Base-by-base conservation (phyloP, 164 flowering plant genomes). In the Houttuynia cordata region DNA sequence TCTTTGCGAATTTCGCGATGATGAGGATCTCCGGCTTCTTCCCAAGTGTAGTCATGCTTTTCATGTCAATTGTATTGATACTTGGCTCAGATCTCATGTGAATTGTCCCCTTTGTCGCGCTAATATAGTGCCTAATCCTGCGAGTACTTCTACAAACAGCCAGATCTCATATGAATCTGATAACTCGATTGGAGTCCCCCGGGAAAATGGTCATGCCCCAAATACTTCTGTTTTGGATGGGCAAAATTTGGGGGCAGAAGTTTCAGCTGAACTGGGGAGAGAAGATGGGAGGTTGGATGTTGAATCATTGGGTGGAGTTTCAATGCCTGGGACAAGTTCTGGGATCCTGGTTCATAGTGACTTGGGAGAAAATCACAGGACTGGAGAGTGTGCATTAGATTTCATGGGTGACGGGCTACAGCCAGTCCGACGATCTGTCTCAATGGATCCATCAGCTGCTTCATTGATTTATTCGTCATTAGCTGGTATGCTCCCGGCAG, bases 41-140 rank as follows among this genome's bases (percentile, higher is more conserved):
- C 93, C 93, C 22, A 83, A 86, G 65, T 86, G 89, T 64, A 78
- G 71, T 62, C 93, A 86, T 56, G 89, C 93, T 10, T 86, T 86
- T 68, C 89, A 86, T 50, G 59, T 80, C 18, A 57, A 73, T 40
- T 86, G 93, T 59, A 82, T 86, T 57, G 93, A 86, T 67, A 82
- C 84, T 22, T 86, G 93, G 93, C 61, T 86, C 34, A 69, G 78
- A 64, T 75, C 84, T 13, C 87, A 83, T 64, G 76, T 71, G n/a
- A 83, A 71, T 64, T 86, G 93, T 60, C 93, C 93, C 0, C 13
- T 81, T 17, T 86, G 93, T 64, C 85, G 89, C 12, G 83, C 88
- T 0, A 60, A 51, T 1, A 79, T 85, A 25, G 72, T 80, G 1
- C 19, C 65, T 10, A 65, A 39, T 15, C 0, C 65, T 14, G 52